These are phyloP conservation scores for Coemansia sp. DNA, from an alignment of 192 early-diverging fungal genomes.

Conservation along the genomic window DNA sequence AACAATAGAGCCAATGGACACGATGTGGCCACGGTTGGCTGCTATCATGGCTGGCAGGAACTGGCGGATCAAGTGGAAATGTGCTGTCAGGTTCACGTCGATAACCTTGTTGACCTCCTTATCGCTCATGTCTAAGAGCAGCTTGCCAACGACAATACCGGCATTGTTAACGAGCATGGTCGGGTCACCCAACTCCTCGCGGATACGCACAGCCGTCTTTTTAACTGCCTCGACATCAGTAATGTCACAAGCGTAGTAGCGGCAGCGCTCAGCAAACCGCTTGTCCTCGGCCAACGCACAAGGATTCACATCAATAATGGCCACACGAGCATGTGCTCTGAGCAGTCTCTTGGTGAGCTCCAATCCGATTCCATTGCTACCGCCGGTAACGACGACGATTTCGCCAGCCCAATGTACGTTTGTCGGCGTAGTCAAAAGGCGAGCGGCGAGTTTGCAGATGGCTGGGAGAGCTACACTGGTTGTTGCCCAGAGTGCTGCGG, in stretches of 20 bases:
- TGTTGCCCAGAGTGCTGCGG: conserved; percentile 33
- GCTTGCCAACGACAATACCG: conserved; percentile 64
- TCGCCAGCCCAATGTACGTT: conserved; percentile 31
- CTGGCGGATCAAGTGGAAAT: conserved; percentile 68
- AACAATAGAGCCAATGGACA: conserved; percentile 46
- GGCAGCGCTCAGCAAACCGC: conserved; percentile 14
- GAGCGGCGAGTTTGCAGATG: conserved; percentile 9
- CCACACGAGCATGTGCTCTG: conserved; percentile 31
- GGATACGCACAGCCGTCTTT: conserved; percentile 19
- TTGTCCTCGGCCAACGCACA: conserved; percentile 17
- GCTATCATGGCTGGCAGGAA: conserved; percentile 76
- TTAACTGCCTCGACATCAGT: conserved; percentile 23
- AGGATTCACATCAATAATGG: conserved; percentile 34
- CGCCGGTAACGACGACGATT: conserved; percentile 39
- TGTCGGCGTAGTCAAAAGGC: conserved; percentile 5
- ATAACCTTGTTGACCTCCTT: conserved; percentile 62
- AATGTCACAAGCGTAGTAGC: conserved; percentile 41
- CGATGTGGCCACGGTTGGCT: conserved; percentile 72
- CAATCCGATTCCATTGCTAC: conserved; percentile 41
- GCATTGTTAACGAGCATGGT: conserved; percentile 84
- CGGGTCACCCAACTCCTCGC: conserved; percentile 59
- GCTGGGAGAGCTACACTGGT: conserved; percentile 21
- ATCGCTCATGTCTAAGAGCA: conserved; percentile 59
- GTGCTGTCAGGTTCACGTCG: conserved; percentile 68
- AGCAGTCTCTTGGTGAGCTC: conserved; percentile 33